These are phyloP conservation scores for Sporothrix protearum DNA, from an alignment of 2,329 filamentous ascomycete species.

Conservation along the genomic window DNA sequence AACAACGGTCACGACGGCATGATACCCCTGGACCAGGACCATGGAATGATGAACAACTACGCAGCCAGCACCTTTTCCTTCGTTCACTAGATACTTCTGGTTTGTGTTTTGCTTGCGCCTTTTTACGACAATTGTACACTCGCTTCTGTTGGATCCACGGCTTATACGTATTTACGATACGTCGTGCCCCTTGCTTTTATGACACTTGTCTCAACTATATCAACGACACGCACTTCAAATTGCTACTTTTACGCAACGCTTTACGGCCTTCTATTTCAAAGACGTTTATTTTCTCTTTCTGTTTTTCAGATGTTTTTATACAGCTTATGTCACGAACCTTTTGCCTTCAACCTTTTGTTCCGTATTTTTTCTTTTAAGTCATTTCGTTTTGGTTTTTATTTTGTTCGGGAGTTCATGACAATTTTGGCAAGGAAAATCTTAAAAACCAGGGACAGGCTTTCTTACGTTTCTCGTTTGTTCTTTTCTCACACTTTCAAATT, in stretches of 20 bases:
- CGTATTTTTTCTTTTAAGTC: neutral
- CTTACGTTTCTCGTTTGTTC: neutral
- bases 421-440: neutral
- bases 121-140: neutral
- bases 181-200: neutral
- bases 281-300: too few relatives aligned
- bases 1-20: slow-evolving; percentile 37
- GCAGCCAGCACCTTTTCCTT: slow-evolving; percentile 38
- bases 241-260: too few relatives aligned
- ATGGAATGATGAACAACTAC: slow-evolving; percentile 38
- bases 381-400: neutral
- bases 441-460: neutral
- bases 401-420: neutral
- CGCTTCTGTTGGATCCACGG: neutral
- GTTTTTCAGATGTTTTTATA: too few relatives aligned
- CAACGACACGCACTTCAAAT: neutral
- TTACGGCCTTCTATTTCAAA: too few relatives aligned
- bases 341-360: neutral
- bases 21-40: slow-evolving; percentile 41
- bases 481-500: neutral
- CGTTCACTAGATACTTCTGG: slow-evolving; percentile 38
- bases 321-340: too few relatives aligned
- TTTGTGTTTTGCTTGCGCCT: neutral
- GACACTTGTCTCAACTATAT: neutral
- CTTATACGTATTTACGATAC: neutral